These are phyloP conservation scores for Populus hybrid DNA, from an alignment of 441 rosid genomes.

Conservation along the genomic window DNA sequence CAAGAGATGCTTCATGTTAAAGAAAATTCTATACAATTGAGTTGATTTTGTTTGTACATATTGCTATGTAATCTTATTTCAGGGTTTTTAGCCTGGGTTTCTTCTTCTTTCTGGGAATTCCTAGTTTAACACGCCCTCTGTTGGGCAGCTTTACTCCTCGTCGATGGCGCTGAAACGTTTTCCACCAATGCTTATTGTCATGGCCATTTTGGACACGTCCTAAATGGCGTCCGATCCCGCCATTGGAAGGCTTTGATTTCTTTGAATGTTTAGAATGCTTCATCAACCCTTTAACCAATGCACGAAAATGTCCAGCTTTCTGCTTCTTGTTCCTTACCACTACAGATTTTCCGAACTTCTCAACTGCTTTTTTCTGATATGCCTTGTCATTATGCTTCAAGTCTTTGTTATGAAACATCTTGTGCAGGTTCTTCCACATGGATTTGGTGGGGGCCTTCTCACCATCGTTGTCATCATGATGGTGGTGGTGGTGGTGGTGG, in stretches of 20 bases:
- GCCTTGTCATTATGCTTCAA: slow-evolving; percentile 16
- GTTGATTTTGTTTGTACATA: background rate
- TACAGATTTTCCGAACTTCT: slow-evolving; percentile 13
- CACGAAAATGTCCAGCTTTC: slow-evolving; percentile 32
- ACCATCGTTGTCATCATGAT: background rate
- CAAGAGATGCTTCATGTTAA: background rate
- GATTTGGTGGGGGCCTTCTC: slow-evolving; percentile 12
- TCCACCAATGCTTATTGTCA: slow-evolving; percentile 30
- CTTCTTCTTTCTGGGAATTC: slow-evolving; percentile 14
- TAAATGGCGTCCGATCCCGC: background rate
- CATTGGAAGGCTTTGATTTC: slow-evolving; percentile 19
- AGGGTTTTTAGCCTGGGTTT: slow-evolving; percentile 1
- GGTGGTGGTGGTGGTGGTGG: slow-evolving; percentile 39
- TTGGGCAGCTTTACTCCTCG: slow-evolving; percentile 31
- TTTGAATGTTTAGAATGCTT: slow-evolving; percentile 34
- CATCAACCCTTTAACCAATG: slow-evolving; percentile 37
- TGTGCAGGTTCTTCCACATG: slow-evolving; percentile 32
- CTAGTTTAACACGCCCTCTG: slow-evolving; percentile 27
- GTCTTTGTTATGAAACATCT: slow-evolving; percentile 11
- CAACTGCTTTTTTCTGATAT: slow-evolving; percentile 4
- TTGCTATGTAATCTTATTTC: background rate
- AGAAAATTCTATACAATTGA: background rate
- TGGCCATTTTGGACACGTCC: background rate
- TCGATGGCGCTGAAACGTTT: slow-evolving; percentile 22
- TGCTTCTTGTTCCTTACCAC: slow-evolving; percentile 19